Evolutionary conservation across 2,329 filamentous ascomycete species (phyloP), one percentile per base, ranked within the genome.

Genomic region (Nothopassalora personata): DNA sequence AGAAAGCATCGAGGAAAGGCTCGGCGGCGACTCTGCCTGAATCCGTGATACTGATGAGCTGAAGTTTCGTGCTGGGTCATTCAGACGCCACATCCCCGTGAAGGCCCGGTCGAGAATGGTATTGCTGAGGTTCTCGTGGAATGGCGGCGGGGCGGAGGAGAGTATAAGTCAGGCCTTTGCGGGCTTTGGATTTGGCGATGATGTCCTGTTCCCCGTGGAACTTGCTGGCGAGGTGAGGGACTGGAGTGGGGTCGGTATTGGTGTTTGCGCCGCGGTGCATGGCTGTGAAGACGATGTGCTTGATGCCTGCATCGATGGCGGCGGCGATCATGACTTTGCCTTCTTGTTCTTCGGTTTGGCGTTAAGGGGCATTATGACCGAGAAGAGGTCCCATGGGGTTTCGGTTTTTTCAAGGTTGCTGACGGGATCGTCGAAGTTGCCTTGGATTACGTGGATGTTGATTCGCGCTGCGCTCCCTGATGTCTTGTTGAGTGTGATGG

Each of bases 191-290:
- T 5, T 75, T 73, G 4, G 72, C 71, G 8, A 81, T 73, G n/a
- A 89, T 77, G 63, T 88, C 77, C 54, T 80, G 73, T 72, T 89
- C 86, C 65, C 88, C 84, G 10, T 79, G 71, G 64, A 83, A 78
- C 69, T 89, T 89, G 65, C 57, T 63, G 59, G 78, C 77, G 70
- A 89, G 89, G 70, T 89, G 85, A 0, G 83, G 82, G 50, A 88
- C 77, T 0, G 76, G 67, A 0, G 85, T 87, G 0, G 79, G 74
- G 60, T 79, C 80, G 4, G 78, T 77, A 66, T 80, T 79, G 50
- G 78, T 80, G 5, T 76, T 77, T 2, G 73, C 84, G 47, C 84
- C 83, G 43, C 86, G 83, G 62, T 88, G 86, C 4, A 64, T 68
- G 28, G 66, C 60, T 31, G 79, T 81, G 73, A 86, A 88, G 48